phyloP scores from a whole-genome alignment of 176 grass and related monocot species.

The Aegilops bicornis region DNA sequence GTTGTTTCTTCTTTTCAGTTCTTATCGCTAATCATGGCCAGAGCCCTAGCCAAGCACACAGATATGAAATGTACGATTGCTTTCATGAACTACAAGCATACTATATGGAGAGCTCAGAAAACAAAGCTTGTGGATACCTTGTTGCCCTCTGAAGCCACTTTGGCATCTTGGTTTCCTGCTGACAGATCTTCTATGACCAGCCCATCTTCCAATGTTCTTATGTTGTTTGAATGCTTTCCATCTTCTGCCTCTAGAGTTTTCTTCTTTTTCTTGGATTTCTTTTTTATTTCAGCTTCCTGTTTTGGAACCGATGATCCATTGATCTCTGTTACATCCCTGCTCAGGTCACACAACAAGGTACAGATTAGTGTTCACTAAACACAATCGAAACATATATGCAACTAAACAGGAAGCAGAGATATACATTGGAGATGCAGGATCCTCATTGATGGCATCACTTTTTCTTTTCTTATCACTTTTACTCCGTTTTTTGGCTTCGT shows the following conservation, averaged over 20 bases:
- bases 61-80: constrained; percentile 11
- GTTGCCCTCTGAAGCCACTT: constrained; percentile 66
- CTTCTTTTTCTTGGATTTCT: constrained; percentile 65
- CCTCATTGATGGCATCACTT: constrained; percentile 28
- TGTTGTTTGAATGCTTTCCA: constrained; percentile 42
- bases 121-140: constrained; percentile 42
- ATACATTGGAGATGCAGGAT: constrained; percentile 36
- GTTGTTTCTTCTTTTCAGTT: neutral
- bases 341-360: constrained; percentile 17
- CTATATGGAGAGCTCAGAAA: neutral
- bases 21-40: neutral
- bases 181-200: constrained; percentile 81
- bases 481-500: constrained; percentile 9
- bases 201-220: constrained; percentile 65
- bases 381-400: neutral
- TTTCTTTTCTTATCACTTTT: constrained; percentile 34
- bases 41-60: neutral
- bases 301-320: constrained; percentile 24
- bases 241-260: constrained; percentile 30
- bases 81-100: constrained; percentile 26
- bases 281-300: constrained; percentile 44
- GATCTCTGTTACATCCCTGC: constrained; percentile 33
- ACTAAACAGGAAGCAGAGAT: constrained; percentile 21
- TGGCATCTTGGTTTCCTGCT: constrained; percentile 57
- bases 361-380: neutral